These are phyloP conservation scores for Monosporascus sp. DNA, from an alignment of 2,329 filamentous ascomycete genomes.

Conservation along the genomic window DNA sequence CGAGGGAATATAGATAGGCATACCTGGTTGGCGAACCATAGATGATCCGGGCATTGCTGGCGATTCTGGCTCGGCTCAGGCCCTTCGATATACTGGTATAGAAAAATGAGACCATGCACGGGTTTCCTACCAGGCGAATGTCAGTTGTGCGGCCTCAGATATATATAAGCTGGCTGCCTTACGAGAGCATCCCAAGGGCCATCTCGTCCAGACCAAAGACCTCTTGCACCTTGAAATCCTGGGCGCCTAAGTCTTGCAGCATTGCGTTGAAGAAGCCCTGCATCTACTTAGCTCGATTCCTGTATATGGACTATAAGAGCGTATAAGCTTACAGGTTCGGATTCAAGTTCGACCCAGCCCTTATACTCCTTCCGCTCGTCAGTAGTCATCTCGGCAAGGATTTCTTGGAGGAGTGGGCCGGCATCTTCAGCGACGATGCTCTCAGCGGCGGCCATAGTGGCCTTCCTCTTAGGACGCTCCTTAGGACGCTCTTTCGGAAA, in stretches of 20 bases:
- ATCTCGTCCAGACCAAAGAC: conserved; percentile 67
- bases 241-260: conserved; percentile 70
- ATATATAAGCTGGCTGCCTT: conserved; percentile 19
- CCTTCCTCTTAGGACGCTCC: conserved; percentile 40
- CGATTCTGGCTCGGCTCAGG: conserved; percentile 44
- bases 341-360: conserved; percentile 81
- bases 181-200: conserved; percentile 59
- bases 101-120: conserved; percentile 81
- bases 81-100: conserved; percentile 66
- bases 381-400: conserved; percentile 41
- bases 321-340: conserved; percentile 64
- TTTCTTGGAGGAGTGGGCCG: conserved; percentile 34
- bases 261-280: conserved; percentile 84
- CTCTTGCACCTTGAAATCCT: conserved; percentile 69
- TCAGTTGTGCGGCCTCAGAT: background rate
- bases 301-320: background rate
- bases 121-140: conserved; percentile 50
- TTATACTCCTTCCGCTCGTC: conserved; percentile 58
- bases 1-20: conserved; percentile 8
- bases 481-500: background rate
- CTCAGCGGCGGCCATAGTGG: conserved; percentile 28
- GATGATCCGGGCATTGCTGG: conserved; percentile 50
- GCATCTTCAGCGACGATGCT: conserved; percentile 29
- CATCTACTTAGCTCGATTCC: conserved; percentile 7
- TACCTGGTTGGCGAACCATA: conserved; percentile 96